A percentile compares a stretch with the other conserved stretches of the same genome.
phyloP scores from a whole-genome alignment of 2,329 filamentous ascomycete genomes.

The Aureobasidium lini region DNA sequence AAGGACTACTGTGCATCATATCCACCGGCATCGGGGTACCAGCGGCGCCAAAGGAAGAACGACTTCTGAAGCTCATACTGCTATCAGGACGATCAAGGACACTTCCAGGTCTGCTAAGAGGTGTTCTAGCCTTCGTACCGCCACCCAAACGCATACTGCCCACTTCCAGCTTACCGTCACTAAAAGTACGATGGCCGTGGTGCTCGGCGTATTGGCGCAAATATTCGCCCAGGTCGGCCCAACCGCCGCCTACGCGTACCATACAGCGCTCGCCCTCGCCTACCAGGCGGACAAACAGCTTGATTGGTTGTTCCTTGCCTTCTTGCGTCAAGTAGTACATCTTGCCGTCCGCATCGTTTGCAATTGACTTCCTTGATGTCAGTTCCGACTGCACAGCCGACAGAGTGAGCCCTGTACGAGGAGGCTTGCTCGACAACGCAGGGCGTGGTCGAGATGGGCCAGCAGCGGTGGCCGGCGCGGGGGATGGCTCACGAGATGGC shows the following conservation, averaged over 20 bases:
- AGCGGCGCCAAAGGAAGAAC: slow-evolving; percentile 2
- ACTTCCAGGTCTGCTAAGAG: slow-evolving; percentile 11
- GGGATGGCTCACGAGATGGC: neutral
- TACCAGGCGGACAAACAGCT: slow-evolving; percentile 87
- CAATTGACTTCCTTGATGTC: neutral
- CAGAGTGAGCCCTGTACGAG: slow-evolving; percentile 14
- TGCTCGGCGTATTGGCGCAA: slow-evolving; percentile 88
- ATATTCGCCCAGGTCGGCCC: slow-evolving; percentile 94
- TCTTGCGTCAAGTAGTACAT: slow-evolving; percentile 85
- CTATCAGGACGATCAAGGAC: slow-evolving; percentile 13
- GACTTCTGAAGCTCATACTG: slow-evolving; percentile 11
- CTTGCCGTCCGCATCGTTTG: slow-evolving; percentile 59
- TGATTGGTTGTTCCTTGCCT: slow-evolving; percentile 80
- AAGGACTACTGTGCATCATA: neutral
- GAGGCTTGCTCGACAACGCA: neutral
- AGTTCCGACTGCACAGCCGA: slow-evolving; percentile 6
- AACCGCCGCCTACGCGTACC: slow-evolving; percentile 97
- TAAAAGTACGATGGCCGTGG: slow-evolving; percentile 65
- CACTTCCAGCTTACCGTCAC: slow-evolving; percentile 47
- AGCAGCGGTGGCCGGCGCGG: neutral
- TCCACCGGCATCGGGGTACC: neutral
- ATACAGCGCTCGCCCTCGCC: slow-evolving; percentile 93
- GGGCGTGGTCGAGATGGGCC: neutral
- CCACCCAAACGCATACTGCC: slow-evolving; percentile 1
- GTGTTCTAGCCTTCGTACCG: neutral